A percentile compares a stretch with the other conserved stretches of the same genome.
Evolutionary conservation across 2,329 filamentous ascomycete species (phyloP).

Genomic region (Aureobasidium melanogenum): DNA sequence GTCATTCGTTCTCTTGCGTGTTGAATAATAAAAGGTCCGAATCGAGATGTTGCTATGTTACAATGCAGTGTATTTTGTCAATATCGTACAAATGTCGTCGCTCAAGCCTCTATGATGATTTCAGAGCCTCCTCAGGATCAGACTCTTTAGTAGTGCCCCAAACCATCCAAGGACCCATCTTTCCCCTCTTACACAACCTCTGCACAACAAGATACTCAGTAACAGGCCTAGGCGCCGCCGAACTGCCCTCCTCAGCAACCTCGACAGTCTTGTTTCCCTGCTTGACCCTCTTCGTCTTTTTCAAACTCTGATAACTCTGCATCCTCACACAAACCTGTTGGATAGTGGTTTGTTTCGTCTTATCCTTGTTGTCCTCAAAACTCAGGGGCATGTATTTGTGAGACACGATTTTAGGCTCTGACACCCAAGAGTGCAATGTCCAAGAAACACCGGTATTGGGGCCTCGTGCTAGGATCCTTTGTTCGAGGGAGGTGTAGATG

Average conservation of each 20-base stretch:
- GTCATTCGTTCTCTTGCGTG: neutral
- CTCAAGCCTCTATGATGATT: neutral
- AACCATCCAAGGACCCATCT: conserved; percentile 38
- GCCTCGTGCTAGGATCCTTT: conserved; percentile 28
- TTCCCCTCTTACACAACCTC: conserved; percentile 33
- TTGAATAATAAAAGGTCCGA: no score
- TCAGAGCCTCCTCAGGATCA: conserved; percentile 22
- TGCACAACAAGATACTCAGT: conserved; percentile 45
- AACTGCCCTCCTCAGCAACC: conserved; percentile 28
- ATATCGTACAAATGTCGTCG: neutral
- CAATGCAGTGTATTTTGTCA: neutral
- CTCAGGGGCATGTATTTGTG: conserved; percentile 24
- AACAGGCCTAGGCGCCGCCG: conserved; percentile 29
- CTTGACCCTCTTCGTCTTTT: conserved; percentile 21
- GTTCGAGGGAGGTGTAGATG: conserved; percentile 20
- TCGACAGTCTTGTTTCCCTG: conserved; percentile 19
- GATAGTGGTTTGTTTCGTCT: conserved; percentile 15
- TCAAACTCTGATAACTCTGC: conserved; percentile 14
- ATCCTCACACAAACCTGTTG: conserved; percentile 17
- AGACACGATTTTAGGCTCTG: conserved; percentile 19
- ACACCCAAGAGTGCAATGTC: conserved; percentile 22
- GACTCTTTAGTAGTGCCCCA: conserved; percentile 41
- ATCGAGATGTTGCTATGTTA: neutral
- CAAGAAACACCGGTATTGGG: conserved; percentile 24
- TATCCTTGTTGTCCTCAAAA: conserved; percentile 19